Evolutionary conservation across 805 yeast genomes (phyloP).

Genomic region (Peterozyma toletana): DNA sequence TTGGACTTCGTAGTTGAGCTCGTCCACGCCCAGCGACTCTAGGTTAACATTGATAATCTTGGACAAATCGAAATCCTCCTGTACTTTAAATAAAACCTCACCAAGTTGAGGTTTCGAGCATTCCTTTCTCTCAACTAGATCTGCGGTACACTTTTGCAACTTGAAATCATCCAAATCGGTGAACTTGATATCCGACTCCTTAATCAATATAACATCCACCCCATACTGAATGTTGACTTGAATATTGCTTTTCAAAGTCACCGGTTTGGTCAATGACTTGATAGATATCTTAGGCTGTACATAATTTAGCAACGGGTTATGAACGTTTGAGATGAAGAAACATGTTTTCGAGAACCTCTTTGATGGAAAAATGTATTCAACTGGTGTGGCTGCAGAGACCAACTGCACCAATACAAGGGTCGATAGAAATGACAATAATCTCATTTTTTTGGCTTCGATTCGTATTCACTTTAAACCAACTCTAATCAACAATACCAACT

Average conservation of each 20-base stretch:
- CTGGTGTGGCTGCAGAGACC: too few species aligned
- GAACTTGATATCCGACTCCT: constrained; percentile 55
- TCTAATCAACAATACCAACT: too few species aligned
- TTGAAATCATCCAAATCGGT: constrained; percentile 42
- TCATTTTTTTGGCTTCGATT: too few species aligned
- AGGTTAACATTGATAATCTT: constrained; percentile 3
- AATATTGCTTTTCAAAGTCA: neutral
- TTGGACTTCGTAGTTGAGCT: constrained; percentile 1
- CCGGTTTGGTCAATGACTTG: constrained; percentile 1
- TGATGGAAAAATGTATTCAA: too few species aligned
- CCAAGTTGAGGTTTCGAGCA: neutral
- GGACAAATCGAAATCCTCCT: neutral
- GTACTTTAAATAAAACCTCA: constrained; percentile 4
- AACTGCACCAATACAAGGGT: too few species aligned
- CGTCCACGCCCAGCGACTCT: constrained; percentile 1
- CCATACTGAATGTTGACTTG: constrained; percentile 3
- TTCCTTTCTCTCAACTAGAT: neutral
- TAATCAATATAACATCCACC: constrained; percentile 5
- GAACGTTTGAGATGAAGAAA: constrained; percentile 7
- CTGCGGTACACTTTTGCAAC: constrained; percentile 14
- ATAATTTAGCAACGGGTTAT: constrained; percentile 7
- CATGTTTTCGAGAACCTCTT: constrained; percentile 1
- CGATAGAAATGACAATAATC: too few species aligned
- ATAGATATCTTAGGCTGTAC: constrained; percentile 5
- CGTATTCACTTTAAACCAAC: too few species aligned